Conservation (phyloP, 805 yeast species). For the Cyberlindnera mrakii region DNA sequence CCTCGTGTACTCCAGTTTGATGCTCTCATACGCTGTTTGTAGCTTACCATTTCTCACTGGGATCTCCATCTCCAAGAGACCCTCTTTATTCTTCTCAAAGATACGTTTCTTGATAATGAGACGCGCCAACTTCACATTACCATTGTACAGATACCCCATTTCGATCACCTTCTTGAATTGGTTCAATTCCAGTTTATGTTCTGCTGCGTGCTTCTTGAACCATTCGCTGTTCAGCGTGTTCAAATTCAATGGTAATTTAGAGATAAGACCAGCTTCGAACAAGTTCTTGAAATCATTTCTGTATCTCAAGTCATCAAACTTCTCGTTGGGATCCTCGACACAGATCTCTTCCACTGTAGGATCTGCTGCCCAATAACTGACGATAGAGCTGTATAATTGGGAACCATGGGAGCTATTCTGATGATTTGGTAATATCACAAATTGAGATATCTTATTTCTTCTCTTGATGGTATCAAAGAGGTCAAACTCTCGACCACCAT, state of each 20-base stretch:
- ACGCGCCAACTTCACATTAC: slow-evolving; percentile 33
- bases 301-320: slow-evolving; percentile 87
- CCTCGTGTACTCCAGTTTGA: slow-evolving; percentile 67
- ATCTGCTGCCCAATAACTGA: slow-evolving; percentile 50
- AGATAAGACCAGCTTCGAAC: slow-evolving; percentile 26
- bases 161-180: slow-evolving; percentile 77
- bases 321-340: slow-evolving; percentile 92
- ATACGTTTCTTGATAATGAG: slow-evolving; percentile 68
- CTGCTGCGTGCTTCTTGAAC: slow-evolving; percentile 31
- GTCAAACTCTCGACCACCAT: slow-evolving; percentile 48
- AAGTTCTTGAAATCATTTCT: slow-evolving; percentile 62
- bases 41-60: slow-evolving; percentile 62
- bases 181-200: slow-evolving; percentile 61
- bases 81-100: slow-evolving; percentile 75
- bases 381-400: slow-evolving; percentile 50
- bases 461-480: slow-evolving; percentile 22
- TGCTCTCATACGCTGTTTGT: slow-evolving; percentile 63
- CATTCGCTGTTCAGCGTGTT: slow-evolving; percentile 29
- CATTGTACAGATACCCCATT: slow-evolving; percentile 48
- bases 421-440: slow-evolving; percentile 75
- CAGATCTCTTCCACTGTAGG: slow-evolving; percentile 59
- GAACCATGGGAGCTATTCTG: slow-evolving; percentile 75
- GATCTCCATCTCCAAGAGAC: slow-evolving; percentile 58
- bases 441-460: slow-evolving; percentile 83
- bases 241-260: slow-evolving; percentile 23